Conservation (phyloP, 163 green algal species). For the Smithsoniella earleae region DNA sequence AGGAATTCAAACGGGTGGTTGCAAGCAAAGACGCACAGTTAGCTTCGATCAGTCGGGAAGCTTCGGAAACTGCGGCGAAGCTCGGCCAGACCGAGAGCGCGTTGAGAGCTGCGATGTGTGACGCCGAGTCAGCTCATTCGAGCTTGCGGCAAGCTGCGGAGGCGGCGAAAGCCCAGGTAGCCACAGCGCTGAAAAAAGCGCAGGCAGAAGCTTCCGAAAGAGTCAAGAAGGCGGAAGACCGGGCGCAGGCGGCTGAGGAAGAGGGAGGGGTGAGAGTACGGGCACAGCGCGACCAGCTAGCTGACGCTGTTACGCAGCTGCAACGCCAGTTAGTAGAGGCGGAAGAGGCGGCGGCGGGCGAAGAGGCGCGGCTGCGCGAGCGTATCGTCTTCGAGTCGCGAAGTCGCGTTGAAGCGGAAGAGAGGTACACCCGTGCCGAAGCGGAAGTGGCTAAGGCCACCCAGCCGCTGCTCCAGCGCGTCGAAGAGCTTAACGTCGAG, state of each 20-base stretch:
- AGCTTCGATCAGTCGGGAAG: neutral
- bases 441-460: conserved; percentile 1
- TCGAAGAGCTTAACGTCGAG: neutral
- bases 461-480: conserved; percentile 14
- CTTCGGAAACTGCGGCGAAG: neutral
- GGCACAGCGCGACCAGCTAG: conserved; percentile 21
- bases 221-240: too few species aligned
- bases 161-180: neutral
- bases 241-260: conserved; percentile 1
- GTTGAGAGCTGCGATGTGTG: neutral
- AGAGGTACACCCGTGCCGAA: neutral
- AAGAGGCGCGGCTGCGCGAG: conserved; percentile 13
- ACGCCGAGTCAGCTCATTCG: neutral
- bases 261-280: conserved; percentile 15
- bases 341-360: neutral
- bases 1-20: neutral
- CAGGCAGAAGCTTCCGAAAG: neutral
- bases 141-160: neutral
- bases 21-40: neutral
- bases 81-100: neutral
- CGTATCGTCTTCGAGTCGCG: neutral
- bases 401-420: neutral
- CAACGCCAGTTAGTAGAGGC: conserved; percentile 4
- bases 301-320: neutral
- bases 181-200: neutral